These are phyloP conservation scores for Penicillium longicatenatum DNA, from an alignment of 495 filamentous ascomycete species.

Conservation along the genomic window DNA sequence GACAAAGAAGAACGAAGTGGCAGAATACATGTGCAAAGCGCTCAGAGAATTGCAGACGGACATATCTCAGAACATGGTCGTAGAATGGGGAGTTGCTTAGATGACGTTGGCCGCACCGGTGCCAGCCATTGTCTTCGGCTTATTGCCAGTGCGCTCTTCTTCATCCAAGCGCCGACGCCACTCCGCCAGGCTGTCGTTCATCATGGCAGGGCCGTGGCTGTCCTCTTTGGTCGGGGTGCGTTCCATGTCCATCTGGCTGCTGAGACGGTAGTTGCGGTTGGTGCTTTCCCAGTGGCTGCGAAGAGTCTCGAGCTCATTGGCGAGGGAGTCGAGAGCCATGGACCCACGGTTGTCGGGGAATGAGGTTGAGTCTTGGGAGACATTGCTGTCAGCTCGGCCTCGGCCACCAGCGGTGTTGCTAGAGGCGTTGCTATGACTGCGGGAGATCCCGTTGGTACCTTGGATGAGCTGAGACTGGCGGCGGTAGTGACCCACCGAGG, in stretches of 20 bases:
- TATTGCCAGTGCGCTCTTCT: constrained; percentile 49
- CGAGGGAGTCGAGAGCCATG: constrained; percentile 85
- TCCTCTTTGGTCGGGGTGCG: constrained; percentile 58
- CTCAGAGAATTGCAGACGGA: constrained; percentile 26
- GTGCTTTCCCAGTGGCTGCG: constrained; percentile 93
- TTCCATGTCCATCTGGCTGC: constrained; percentile 84
- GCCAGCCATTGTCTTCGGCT: constrained; percentile 31
- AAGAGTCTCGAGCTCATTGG: constrained; percentile 85
- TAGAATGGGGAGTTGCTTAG: constrained; percentile 25
- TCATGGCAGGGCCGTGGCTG: constrained; percentile 42
- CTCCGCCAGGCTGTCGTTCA: constrained; percentile 71
- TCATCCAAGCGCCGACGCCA: constrained; percentile 75
- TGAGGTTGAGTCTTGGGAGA: constrained; percentile 61
- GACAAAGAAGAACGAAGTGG: constrained; percentile 13
- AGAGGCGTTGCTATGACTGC: constrained; percentile 49
- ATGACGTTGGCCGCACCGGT: constrained; percentile 39
- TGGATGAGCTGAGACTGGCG: constrained; percentile 66
- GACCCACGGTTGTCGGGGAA: constrained; percentile 73
- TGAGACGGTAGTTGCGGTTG: constrained; percentile 89
- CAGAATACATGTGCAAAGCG: constrained; percentile 24
- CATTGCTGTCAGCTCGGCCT: constrained; percentile 43
- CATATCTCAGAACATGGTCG: constrained; percentile 30
- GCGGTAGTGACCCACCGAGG: constrained; percentile 91
- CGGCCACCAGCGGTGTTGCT: constrained; percentile 42
- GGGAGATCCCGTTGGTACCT: constrained; percentile 42